Evolutionary conservation across 1,284 basidiomycete genomes (phyloP), one percentile per base, ranked within the genome.

Genomic region (Papiliotrema laurentii): DNA sequence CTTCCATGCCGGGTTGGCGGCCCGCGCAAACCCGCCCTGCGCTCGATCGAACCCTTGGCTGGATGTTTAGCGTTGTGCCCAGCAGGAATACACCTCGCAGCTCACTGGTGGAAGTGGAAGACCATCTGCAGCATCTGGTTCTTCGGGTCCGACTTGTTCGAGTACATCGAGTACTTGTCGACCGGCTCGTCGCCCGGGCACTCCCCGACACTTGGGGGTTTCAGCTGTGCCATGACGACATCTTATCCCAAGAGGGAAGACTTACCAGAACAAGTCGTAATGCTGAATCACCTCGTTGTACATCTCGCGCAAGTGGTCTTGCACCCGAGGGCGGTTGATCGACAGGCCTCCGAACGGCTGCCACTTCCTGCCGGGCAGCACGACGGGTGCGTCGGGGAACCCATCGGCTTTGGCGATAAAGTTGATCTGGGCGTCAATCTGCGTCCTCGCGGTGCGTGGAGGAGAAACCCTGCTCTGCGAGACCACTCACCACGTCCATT

Each of bases 241-340:
- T 37, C 13, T 24, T 9, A 18, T 11, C 5, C 18, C 10, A 13
- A 10, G 11, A 19, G 13, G 27, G 3, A 14, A 27, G 35, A 53
- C 58, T 48, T 47, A 64, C 53, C 53, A 47, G 45, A 66, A 59
- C 16, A 63, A 52, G 47, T 63, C 56, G 46, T 65, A 64, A 22
- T 62, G 47, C 49, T 50, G 24, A 24, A 84, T 74, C 2, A 85
- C 81, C 59, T 81, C 76, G 22, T 62, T 48, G 50, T 81, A 68
- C 83, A 86, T 85, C 71, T 87, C 81, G 55, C 80, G 76, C 38
- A 89, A 64, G 56, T 79, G 87, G 53, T 84, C 81, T 62, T 86
- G 83, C 2, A 86, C 81, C 9, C 75, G 73, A 5, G 83, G 83
- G 1, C 85, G 82, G 56, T 84, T 84, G 18, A 79, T 80, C 50